Evolutionary conservation across 257 asterid species (phyloP).

Genomic region (Nicotiana benthamiana): DNA sequence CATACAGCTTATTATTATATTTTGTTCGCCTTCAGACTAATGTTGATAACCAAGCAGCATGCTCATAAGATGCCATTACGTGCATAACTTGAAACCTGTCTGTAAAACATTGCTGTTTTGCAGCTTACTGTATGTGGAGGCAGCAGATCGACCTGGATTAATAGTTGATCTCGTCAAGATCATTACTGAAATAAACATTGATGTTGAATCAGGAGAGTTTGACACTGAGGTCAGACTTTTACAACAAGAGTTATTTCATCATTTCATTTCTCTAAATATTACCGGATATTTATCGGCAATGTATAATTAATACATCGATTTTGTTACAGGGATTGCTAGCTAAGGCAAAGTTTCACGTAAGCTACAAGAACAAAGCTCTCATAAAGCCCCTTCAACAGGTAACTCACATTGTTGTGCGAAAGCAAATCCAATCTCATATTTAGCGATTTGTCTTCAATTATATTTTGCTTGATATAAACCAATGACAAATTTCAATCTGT

Average conservation of each 20-base stretch:
- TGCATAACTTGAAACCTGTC: not conserved
- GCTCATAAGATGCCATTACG: not conserved
- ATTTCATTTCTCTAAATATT: not conserved
- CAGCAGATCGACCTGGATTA: conserved; percentile 90
- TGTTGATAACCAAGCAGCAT: not conserved
- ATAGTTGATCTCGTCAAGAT: conserved; percentile 91
- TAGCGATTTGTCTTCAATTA: not conserved
- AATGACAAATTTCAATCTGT: not conserved
- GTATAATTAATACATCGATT: not conserved
- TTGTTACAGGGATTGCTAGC: conserved; percentile 74
- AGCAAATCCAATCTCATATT: not conserved
- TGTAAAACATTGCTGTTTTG: conserved; percentile 15
- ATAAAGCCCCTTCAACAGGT: conserved; percentile 96
- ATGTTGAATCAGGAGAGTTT: conserved; percentile 86
- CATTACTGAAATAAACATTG: conserved; percentile 67
- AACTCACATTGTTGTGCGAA: not conserved
- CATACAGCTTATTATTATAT: not conserved
- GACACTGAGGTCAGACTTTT: conserved; percentile 67
- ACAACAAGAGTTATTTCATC: not conserved
- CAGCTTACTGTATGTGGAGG: conserved; percentile 81
- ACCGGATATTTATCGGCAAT: not conserved
- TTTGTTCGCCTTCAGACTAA: not conserved
- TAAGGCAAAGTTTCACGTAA: conserved; percentile 89
- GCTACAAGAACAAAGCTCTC: conserved; percentile 77
- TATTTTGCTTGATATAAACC: not conserved